Base-by-base conservation (phyloP, 768 basidiomycete species). In the Clitopilus passeckerianus region DNA sequence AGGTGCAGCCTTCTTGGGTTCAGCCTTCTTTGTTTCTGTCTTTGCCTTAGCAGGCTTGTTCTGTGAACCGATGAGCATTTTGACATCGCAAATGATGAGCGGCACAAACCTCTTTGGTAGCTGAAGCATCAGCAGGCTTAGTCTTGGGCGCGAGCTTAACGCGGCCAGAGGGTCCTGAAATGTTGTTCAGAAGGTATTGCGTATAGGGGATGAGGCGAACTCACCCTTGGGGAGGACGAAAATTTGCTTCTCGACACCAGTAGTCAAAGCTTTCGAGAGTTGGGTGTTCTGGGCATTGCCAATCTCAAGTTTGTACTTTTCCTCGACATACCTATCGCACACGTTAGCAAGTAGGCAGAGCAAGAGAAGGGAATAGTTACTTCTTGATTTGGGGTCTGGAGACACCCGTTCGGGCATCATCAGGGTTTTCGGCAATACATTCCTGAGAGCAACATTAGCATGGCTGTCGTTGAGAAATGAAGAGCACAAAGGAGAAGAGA, bases 311-410 rank as follows among this genome's bases (percentile, higher is more conserved):
- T 86, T 86, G 80, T 95, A 97, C 66, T 80, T 85, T 59, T 83
- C 79, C 74, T 93, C 93, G 58, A 97, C 87, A 72, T 75, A 97
- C 78, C 93, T 95, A 58, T 9, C 27, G 55, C 27, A 50, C 57
- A 56, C 22, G 60, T 68, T 41, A 69, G 62, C 63, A 59, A 35
- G 57, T 56, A 57, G 59, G 46, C 54, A 54, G 54, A 59, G 59
- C 8, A 30, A 55, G 33, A 24, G 54, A 27, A 34, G 56, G 54
- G 20, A 23, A 53, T 20, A 61, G 58, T 60, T 78, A 95, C 90
- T 92, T 96, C 86, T 97, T 97, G 78, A 97, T 95, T 67, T 87
- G 84, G 57, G 87, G 91, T 53, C 95, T 87, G 65, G 93, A 95
- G 62, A 95, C 94, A 66, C 93, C 94, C 59, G 71, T 71, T 59